These are phyloP conservation scores for Posidonia oceanica DNA, from an alignment of 116 monocot species.

Conservation along the genomic window DNA sequence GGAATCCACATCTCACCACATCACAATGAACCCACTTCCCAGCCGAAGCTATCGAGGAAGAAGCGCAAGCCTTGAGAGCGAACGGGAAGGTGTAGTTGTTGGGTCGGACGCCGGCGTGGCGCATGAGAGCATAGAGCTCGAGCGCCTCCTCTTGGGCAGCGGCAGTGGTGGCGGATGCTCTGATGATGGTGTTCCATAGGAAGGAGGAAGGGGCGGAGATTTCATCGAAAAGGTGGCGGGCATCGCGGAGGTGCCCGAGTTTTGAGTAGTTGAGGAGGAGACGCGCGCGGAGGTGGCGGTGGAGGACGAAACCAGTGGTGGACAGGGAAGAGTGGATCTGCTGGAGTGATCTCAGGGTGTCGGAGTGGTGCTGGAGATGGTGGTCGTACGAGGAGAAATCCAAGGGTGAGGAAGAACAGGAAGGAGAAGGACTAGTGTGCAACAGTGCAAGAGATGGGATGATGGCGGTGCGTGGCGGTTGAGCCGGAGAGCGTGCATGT, in stretches of 20 bases:
- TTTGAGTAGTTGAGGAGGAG: slow-evolving; percentile 5
- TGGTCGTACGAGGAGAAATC: slow-evolving; percentile 1
- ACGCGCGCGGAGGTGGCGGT: slow-evolving; percentile 7
- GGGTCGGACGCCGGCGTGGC: slow-evolving; percentile 1
- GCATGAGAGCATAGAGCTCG: slow-evolving; percentile 14
- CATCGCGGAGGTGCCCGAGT: slow-evolving; percentile 1
- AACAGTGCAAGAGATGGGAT: not conserved
- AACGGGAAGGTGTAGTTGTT: slow-evolving; percentile 14
- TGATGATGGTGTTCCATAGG: slow-evolving; percentile 14
- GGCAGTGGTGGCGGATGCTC: not conserved
- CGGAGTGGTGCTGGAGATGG: slow-evolving; percentile 3
- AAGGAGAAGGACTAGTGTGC: not conserved
- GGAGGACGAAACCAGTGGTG: not conserved
- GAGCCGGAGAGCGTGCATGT: no score
- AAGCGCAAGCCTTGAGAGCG: slow-evolving; percentile 3
- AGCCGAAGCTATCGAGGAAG: not conserved
- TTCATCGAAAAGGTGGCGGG: slow-evolving; percentile 10
- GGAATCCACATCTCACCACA: slow-evolving; percentile 7
- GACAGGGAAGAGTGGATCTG: slow-evolving; percentile 9
- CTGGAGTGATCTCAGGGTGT: slow-evolving; percentile 6
- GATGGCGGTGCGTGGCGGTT: not conserved
- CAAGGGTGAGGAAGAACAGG: not conserved
- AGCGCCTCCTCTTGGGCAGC: not conserved
- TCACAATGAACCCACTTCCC: slow-evolving; percentile 12
- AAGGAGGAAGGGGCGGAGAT: not conserved